Evolutionary conservation across 1,139 yeast species (phyloP).

Genomic region (Geotrichum bryndzae): DNA sequence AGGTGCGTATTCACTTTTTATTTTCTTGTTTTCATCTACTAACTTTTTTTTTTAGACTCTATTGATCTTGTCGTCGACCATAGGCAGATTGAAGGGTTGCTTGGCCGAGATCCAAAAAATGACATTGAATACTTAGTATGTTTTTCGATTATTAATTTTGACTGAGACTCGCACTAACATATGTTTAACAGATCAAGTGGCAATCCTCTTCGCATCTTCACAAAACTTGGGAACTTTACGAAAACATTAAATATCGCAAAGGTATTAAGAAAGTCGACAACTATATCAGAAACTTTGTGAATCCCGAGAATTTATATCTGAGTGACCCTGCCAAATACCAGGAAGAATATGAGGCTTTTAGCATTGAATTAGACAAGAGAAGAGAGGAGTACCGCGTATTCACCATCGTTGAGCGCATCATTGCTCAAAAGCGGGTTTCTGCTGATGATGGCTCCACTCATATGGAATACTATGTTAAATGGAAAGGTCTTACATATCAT

Average conservation of each 20-base stretch:
- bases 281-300: constrained; percentile 72
- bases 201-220: constrained; percentile 81
- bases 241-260: constrained; percentile 47
- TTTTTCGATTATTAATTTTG: constrained; percentile 15
- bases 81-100: constrained; percentile 26
- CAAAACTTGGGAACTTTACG: constrained; percentile 87
- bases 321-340: constrained; percentile 68
- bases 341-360: constrained; percentile 91
- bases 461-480: constrained; percentile 79
- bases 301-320: constrained; percentile 68
- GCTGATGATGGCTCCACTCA: constrained; percentile 56
- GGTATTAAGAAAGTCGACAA: constrained; percentile 88
- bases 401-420: constrained; percentile 83
- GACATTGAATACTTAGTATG: constrained; percentile 33
- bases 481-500: constrained; percentile 91
- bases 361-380: constrained; percentile 77
- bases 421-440: constrained; percentile 71
- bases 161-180: neutral
- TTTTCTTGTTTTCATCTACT: constrained; percentile 6
- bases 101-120: constrained; percentile 31
- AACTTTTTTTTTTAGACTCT: constrained; percentile 31
- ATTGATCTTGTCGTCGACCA: constrained; percentile 35
- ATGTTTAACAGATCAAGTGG: constrained; percentile 64
- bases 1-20: constrained; percentile 28
- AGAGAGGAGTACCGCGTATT: constrained; percentile 79